A percentile compares a stretch with the other conserved stretches of the same genome.
Evolutionary conservation across 345 rosid species (phyloP).

Genomic region (Brassica nigra): DNA sequence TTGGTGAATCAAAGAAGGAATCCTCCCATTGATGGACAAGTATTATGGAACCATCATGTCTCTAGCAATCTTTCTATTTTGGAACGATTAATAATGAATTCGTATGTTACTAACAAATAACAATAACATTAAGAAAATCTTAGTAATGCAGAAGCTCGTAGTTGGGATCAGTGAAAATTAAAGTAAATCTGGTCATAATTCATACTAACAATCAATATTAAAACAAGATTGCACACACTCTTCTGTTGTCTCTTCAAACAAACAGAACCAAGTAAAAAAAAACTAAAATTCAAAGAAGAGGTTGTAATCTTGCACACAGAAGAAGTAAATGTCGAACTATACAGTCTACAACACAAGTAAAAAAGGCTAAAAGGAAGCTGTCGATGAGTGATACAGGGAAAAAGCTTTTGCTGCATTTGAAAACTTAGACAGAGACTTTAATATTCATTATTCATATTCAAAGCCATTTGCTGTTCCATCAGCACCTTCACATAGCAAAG

Average conservation of each 20-base stretch:
- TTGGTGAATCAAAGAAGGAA: too few relatives aligned
- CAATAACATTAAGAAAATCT: background rate
- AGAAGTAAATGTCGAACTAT: conserved; percentile 26
- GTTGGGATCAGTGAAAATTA: background rate
- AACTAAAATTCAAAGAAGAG: background rate
- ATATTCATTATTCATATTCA: conserved; percentile 19
- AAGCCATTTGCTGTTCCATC: conserved; percentile 2
- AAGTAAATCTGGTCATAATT: background rate
- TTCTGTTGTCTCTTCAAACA: background rate
- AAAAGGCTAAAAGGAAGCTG: conserved; percentile 1
- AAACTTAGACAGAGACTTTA: conserved; percentile 7
- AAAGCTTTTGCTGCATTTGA: conserved; percentile 11
- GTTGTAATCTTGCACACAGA: background rate
- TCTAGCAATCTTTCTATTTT: too few relatives aligned
- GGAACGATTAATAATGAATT: background rate
- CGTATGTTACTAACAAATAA: background rate
- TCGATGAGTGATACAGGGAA: conserved; percentile 5
- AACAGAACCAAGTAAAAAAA: background rate
- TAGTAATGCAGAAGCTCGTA: conserved; percentile 1
- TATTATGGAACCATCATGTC: too few relatives aligned
- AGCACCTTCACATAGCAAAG: conserved; percentile 29
- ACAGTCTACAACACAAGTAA: conserved; percentile 8
- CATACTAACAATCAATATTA: background rate
- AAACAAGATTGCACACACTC: background rate
- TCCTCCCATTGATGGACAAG: too few relatives aligned